Base-by-base conservation (phyloP, 2,329 filamentous ascomycete species). In the Gliomastix tumulicola region DNA sequence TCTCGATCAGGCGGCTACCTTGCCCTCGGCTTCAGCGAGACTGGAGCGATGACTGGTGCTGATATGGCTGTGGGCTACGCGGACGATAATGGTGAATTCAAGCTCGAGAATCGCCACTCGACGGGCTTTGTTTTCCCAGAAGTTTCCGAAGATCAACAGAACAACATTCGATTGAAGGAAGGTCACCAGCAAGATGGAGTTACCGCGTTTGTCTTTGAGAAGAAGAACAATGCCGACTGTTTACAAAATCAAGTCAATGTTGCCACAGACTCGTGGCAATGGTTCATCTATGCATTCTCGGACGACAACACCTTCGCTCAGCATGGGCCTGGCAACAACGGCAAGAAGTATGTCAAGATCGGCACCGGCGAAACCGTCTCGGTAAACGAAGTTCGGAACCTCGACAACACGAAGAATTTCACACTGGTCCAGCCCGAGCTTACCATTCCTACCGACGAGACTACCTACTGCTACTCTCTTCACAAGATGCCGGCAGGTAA, bases 211-310 rank as follows among this genome's bases (percentile, higher is more conserved):
- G 16, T 37, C 22, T 37, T 37, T 20, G 16, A 37, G 28, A 37
- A 37, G 35, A 37, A 32, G 21, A 37, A 37, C 13, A 17, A 21
- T 6, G 35, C 17, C 17, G 28, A 37, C 18, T 37, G 35, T 32
- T 18, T 37, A 20, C 16, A 30, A 32, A 32, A 37, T 9, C 35
- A 37, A 32, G 35, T 25, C 20, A 37, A 31, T 16, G 35, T 37
- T 23, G 30, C 27, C 21, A 37, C 35, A 21, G 28, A 32, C 2
- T 15, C 35, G 19, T 37, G 35, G 35, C 35, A 37, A 32, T 37
- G 35, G 35, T 37, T 37, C 27, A 37, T 37, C 18, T 37, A 37
- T 23, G 35, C 35, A 20, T 37, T 37, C 17, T 37, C 35, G 5
- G n/a, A 37, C 19, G 28, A 37, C 10, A 37, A 37, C 35, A 37